Conservation (phyloP, 805 yeast species). For the Priceomyces medius region DNA sequence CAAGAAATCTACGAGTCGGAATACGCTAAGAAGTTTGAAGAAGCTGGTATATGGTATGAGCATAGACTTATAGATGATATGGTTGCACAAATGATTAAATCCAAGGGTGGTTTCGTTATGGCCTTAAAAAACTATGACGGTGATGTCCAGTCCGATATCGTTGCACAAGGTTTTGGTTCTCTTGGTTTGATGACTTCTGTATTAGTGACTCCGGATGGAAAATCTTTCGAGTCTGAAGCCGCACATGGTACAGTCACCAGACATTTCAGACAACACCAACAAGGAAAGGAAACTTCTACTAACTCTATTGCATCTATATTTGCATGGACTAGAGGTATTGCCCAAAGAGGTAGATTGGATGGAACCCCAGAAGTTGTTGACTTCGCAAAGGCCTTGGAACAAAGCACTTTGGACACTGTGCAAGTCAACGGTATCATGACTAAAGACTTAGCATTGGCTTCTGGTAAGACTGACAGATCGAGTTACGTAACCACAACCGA, state of each 20-base stretch:
- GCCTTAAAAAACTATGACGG: slow-evolving; percentile 86
- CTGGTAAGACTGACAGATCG: slow-evolving; percentile 59
- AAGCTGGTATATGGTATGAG: slow-evolving; percentile 65
- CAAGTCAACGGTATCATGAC: slow-evolving; percentile 77
- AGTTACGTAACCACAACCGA: slow-evolving; percentile 73
- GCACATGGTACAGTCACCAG: slow-evolving; percentile 89
- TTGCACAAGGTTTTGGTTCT: slow-evolving; percentile 85
- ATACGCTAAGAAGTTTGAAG: slow-evolving; percentile 59
- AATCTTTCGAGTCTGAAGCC: slow-evolving; percentile 82
- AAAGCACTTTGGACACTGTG: slow-evolving; percentile 70
- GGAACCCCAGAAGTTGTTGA: slow-evolving; percentile 65
- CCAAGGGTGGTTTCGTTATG: slow-evolving; percentile 78
- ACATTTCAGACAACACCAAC: slow-evolving; percentile 79
- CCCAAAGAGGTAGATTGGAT: slow-evolving; percentile 79
- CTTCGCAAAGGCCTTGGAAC: slow-evolving; percentile 65
- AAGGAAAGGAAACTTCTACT: slow-evolving; percentile 80
- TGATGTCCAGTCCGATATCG: slow-evolving; percentile 82
- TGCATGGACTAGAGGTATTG: slow-evolving; percentile 84
- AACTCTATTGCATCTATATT: slow-evolving; percentile 83
- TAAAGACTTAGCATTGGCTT: slow-evolving; percentile 74
- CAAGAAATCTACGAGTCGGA: slow-evolving; percentile 59
- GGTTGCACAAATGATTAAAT: slow-evolving; percentile 87
- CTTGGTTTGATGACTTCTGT: slow-evolving; percentile 83
- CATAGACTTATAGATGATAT: slow-evolving; percentile 83
- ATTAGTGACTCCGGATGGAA: slow-evolving; percentile 80